These are phyloP conservation scores for Kondoa subrosea DNA, from an alignment of 768 basidiomycete genomes.

Conservation along the genomic window DNA sequence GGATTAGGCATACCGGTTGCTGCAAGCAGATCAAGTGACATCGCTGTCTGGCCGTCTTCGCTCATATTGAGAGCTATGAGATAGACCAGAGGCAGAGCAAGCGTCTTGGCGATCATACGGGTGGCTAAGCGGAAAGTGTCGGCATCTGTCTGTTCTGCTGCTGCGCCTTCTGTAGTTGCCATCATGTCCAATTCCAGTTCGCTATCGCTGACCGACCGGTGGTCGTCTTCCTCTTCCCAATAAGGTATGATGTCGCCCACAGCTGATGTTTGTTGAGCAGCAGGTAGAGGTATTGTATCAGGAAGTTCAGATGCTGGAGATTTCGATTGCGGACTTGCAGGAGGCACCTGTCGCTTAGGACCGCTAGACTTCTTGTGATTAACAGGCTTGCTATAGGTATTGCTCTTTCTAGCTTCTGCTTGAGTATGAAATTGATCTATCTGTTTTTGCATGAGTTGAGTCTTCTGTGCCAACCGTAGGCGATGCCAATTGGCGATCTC, in stretches of 20 bases:
- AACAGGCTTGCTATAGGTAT: background rate
- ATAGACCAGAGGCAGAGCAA: background rate
- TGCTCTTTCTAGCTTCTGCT: background rate
- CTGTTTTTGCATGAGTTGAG: slow-evolving; percentile 15
- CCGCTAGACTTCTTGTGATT: too few relatives aligned
- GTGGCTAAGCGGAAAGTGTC: slow-evolving; percentile 8
- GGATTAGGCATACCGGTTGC: slow-evolving; percentile 22
- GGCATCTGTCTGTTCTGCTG: background rate
- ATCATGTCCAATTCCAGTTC: background rate
- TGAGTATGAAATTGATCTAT: background rate
- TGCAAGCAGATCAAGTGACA: slow-evolving; percentile 18
- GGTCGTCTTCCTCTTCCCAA: background rate
- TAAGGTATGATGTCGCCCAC: background rate
- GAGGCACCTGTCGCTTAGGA: background rate
- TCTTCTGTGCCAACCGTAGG: slow-evolving; percentile 19
- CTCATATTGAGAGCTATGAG: background rate
- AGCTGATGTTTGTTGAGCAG: background rate
- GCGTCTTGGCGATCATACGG: background rate
- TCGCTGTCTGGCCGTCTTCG: background rate
- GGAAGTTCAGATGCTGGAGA: background rate
- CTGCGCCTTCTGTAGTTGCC: background rate
- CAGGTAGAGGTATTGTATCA: background rate
- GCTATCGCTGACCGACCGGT: background rate
- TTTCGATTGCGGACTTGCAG: background rate
- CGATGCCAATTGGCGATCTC: slow-evolving; percentile 24